Base-by-base conservation (phyloP, 2,329 filamentous ascomycete species). In the Fusarium lateritium region DNA sequence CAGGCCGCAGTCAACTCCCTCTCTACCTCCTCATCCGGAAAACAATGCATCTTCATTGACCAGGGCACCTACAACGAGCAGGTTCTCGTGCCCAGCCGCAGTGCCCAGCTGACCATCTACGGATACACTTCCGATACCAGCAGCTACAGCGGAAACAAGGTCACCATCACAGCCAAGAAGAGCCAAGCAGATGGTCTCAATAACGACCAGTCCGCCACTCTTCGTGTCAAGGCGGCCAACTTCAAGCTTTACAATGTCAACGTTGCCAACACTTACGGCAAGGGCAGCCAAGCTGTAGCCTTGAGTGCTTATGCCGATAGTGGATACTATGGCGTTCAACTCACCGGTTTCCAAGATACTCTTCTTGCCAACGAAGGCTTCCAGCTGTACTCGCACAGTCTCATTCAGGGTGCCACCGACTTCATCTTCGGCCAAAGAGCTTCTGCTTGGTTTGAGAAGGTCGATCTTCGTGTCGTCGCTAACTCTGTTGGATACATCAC, bases 211-310 rank as follows among this genome's bases (percentile, higher is more conserved):
- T 89, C 81, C 2, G 83, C 79, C 2, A 83, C 83, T 0, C 76
- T 85, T 28, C 75, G 81, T 11, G 79, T 83, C 26, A 79, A 81
- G 70, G 82, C 85, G 1, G 73, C 77, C 7, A 83, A 86, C 69
- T 83, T 90, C 61, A 86, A 85, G 69, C 78, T 90, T 19, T 91
- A 91, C 80, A 91, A 91, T 67, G 81, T 91, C 75, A 88, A 85
- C 55, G 77, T 85, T 13, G 76, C 78, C 14, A 86, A 85, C 68
- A 79, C 78, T 0, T 83, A 81, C 54, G 84, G 84, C n/a, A 62
- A 81, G 65, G 83, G 83, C 1, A 80, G 77, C 57, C 83, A 85
- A 67, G 83, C 83, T 34, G 78, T 85, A 19, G 84, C 84, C 5
- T 67, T 86, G 15, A 81, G 79, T 19, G 82, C 83, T 1, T 81